Conservation (phyloP, 352 stramenopile species). For the Phytophthora hybrid region DNA sequence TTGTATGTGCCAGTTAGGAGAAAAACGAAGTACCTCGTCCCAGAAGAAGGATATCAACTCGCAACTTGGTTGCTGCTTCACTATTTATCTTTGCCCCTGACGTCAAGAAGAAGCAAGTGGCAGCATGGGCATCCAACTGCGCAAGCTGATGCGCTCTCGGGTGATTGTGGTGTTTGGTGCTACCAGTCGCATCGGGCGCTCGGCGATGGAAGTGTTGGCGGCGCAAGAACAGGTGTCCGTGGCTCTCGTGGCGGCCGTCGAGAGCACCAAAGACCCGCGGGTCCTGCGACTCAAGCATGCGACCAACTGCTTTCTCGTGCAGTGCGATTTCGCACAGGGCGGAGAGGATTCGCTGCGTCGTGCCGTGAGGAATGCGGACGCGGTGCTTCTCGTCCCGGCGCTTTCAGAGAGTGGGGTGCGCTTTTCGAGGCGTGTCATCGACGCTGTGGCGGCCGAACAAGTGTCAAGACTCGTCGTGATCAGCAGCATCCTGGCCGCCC, state of each 20-base stretch:
- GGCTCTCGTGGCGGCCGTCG: slow-evolving; percentile 67
- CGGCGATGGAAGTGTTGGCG: slow-evolving; percentile 60
- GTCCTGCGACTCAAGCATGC: slow-evolving; percentile 60
- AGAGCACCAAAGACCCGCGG: slow-evolving; percentile 57
- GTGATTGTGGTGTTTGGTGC: slow-evolving; percentile 84
- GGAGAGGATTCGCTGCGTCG: slow-evolving; percentile 56
- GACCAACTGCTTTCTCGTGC: slow-evolving; percentile 63
- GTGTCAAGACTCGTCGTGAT: slow-evolving; percentile 68
- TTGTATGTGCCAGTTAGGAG: slow-evolving; percentile 38
- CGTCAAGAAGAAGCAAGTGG: slow-evolving; percentile 2
- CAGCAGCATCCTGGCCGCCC: slow-evolving; percentile 68
- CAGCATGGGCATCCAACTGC: slow-evolving; percentile 64
- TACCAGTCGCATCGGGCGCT: slow-evolving; percentile 70
- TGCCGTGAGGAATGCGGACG: slow-evolving; percentile 73
- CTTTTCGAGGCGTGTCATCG: slow-evolving; percentile 75
- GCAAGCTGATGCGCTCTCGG: slow-evolving; percentile 61
- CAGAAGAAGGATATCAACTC: background rate
- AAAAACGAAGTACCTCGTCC: slow-evolving; percentile 3
- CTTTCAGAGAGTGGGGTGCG: slow-evolving; percentile 63
- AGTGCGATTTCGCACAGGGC: slow-evolving; percentile 60
- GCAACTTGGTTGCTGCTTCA: slow-evolving; percentile 6
- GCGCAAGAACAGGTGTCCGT: slow-evolving; percentile 50
- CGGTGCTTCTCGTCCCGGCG: slow-evolving; percentile 71
- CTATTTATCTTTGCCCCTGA: slow-evolving; percentile 2
- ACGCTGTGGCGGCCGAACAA: slow-evolving; percentile 57